Evolutionary conservation across 768 basidiomycete species (phyloP).

Genomic region (Agrocybe pediades): DNA sequence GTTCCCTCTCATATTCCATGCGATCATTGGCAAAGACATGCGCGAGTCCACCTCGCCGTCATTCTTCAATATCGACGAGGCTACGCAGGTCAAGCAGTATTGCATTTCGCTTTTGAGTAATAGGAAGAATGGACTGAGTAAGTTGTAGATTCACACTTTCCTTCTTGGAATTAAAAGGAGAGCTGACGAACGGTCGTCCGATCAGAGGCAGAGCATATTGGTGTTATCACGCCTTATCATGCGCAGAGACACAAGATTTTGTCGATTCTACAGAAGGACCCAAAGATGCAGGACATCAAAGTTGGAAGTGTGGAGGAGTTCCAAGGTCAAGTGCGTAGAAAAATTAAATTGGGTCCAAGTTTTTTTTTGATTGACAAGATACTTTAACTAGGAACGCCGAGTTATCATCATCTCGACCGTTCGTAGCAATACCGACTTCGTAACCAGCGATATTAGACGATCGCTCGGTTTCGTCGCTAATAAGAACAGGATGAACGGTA

Average conservation of each 20-base stretch:
- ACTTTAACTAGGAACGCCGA: constrained; percentile 46
- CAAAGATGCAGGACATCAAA: constrained; percentile 42
- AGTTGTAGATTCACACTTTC: constrained; percentile 17
- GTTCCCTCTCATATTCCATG: constrained; percentile 63
- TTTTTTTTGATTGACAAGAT: constrained; percentile 1
- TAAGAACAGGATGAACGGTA: constrained; percentile 59
- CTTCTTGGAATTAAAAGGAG: not conserved
- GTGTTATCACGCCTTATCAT: constrained; percentile 72
- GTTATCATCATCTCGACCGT: constrained; percentile 64
- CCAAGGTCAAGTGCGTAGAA: constrained; percentile 56
- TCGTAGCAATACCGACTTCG: constrained; percentile 50
- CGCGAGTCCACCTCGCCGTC: constrained; percentile 60
- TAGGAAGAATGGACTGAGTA: constrained; percentile 41
- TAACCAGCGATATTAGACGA: constrained; percentile 52
- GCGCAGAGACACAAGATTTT: constrained; percentile 60
- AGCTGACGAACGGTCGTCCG: not conserved
- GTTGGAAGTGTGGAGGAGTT: constrained; percentile 72
- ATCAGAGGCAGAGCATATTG: constrained; percentile 47
- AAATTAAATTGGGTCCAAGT: not conserved
- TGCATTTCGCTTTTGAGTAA: constrained; percentile 34
- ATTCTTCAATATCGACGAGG: constrained; percentile 65
- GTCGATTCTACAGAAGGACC: constrained; percentile 31
- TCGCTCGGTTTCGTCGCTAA: constrained; percentile 62
- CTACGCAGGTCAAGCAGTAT: constrained; percentile 51
- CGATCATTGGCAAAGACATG: constrained; percentile 53